These are phyloP conservation scores for Colletotrichum siamense DNA, from an alignment of 2,329 filamentous ascomycete genomes.

Conservation along the genomic window DNA sequence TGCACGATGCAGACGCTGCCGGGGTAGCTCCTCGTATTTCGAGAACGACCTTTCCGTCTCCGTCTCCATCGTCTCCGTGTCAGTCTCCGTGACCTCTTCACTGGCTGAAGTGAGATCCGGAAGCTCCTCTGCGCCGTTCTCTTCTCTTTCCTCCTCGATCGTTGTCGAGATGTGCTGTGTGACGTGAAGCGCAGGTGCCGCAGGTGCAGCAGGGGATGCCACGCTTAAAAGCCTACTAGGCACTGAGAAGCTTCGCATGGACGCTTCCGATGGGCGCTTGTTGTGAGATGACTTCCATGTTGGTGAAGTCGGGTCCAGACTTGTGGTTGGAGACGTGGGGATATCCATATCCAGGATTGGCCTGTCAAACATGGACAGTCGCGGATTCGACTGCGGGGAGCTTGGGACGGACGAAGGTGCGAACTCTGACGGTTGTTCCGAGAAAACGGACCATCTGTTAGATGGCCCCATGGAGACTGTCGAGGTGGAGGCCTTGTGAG, in stretches of 20 bases:
- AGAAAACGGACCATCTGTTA: constrained; percentile 70
- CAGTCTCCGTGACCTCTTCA: constrained; percentile 39
- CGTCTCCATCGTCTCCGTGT: constrained; percentile 34
- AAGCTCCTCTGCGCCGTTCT: constrained; percentile 40
- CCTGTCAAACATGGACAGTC: constrained; percentile 81
- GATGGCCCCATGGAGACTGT: constrained; percentile 43
- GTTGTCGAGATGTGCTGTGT: constrained; percentile 6
- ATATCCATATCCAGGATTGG: constrained; percentile 70
- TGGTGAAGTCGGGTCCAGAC: constrained; percentile 70
- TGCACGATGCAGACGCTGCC: constrained; percentile 63
- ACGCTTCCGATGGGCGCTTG: constrained; percentile 63
- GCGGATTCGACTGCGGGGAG: constrained; percentile 78
- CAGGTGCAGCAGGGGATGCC: constrained; percentile 14
- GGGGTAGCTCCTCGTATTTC: constrained; percentile 41
- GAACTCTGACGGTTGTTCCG: constrained; percentile 67
- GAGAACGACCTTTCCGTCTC: constrained; percentile 33
- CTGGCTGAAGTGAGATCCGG: constrained; percentile 28
- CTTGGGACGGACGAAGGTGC: constrained; percentile 77
- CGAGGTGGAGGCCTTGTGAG: constrained; percentile 57
- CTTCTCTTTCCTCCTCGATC: constrained; percentile 26
- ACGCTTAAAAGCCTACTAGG: constrained; percentile 29
- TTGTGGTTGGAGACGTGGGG: constrained; percentile 83
- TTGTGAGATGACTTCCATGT: constrained; percentile 57
- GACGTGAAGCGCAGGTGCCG: constrained; percentile 29
- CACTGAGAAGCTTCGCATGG: constrained; percentile 31